A percentile compares a stretch with the other conserved stretches of the same genome.
These are phyloP conservation scores for Suillus subluteus DNA, from an alignment of 768 basidiomycete species.

Conservation along the genomic window DNA sequence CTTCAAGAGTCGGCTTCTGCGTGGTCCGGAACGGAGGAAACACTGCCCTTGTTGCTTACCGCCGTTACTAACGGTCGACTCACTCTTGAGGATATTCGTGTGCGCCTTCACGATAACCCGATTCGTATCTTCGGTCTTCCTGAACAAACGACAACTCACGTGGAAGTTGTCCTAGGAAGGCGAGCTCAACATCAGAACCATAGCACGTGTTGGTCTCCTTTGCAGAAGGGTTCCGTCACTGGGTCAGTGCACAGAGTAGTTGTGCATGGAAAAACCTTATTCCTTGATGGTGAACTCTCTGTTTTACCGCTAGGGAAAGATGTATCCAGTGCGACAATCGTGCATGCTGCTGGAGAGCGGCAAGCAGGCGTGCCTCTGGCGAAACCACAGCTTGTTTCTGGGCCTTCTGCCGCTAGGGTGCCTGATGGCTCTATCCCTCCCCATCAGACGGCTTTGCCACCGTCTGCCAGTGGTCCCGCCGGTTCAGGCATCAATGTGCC, in stretches of 20 bases:
- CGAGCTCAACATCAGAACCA: conserved; percentile 56
- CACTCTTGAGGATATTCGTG: conserved; percentile 79
- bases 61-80: conserved; percentile 82
- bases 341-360: conserved; percentile 42
- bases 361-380: conserved; percentile 20
- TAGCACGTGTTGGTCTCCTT: conserved; percentile 78
- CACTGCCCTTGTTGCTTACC: conserved; percentile 83
- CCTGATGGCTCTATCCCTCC: conserved; percentile 22
- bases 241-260: conserved; percentile 91
- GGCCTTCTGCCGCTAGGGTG: conserved; percentile 37
- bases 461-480: not conserved
- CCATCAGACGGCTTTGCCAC: conserved; percentile 17
- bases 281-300: conserved; percentile 81
- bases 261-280: conserved; percentile 85
- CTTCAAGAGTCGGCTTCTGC: conserved; percentile 63
- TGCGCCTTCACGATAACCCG: conserved; percentile 91
- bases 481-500: conserved; percentile 12
- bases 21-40: conserved; percentile 84
- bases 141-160: conserved; percentile 83
- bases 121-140: conserved; percentile 88
- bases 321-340: conserved; percentile 63
- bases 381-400: conserved; percentile 33
- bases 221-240: conserved; percentile 60
- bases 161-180: conserved; percentile 91
- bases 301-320: conserved; percentile 67